A percentile compares a stretch with the other conserved stretches of the same genome.
Evolutionary conservation across 345 rosid species (phyloP).

Genomic region (Kandelia obovata): DNA sequence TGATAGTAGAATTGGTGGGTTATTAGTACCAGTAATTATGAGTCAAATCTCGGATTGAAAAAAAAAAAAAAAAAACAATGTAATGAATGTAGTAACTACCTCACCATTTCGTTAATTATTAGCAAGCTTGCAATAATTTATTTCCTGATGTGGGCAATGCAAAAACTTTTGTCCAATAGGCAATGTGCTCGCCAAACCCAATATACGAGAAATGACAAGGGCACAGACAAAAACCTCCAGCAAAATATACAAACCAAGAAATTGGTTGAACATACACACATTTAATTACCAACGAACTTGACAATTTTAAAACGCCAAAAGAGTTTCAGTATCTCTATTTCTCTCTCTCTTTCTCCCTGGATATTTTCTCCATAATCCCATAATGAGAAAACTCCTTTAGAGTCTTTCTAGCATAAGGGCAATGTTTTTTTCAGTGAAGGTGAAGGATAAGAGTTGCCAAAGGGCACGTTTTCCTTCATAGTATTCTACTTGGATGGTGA

Average conservation of each 20-base stretch:
- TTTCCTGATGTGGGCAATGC: no score
- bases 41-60: no score
- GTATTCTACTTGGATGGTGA: neutral
- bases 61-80: no score
- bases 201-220: slow-evolving; percentile 3
- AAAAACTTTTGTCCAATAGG: no score
- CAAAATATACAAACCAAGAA: neutral
- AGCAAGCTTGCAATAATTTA: no score
- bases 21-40: no score
- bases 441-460: neutral
- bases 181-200: neutral
- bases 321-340: neutral
- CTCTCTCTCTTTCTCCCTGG: no score
- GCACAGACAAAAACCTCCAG: neutral
- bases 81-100: no score
- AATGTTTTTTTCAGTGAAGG: slow-evolving; percentile 5
- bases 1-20: no score
- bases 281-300: neutral
- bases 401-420: slow-evolving; percentile 10
- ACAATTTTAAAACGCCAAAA: neutral
- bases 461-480: slow-evolving; percentile 19
- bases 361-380: neutral
- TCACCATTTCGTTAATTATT: no score
- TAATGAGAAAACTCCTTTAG: neutral
- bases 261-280: slow-evolving; percentile 13